phyloP scores from a whole-genome alignment of 2,329 filamentous ascomycete genomes.

The Fusarium solani-melongenae region DNA sequence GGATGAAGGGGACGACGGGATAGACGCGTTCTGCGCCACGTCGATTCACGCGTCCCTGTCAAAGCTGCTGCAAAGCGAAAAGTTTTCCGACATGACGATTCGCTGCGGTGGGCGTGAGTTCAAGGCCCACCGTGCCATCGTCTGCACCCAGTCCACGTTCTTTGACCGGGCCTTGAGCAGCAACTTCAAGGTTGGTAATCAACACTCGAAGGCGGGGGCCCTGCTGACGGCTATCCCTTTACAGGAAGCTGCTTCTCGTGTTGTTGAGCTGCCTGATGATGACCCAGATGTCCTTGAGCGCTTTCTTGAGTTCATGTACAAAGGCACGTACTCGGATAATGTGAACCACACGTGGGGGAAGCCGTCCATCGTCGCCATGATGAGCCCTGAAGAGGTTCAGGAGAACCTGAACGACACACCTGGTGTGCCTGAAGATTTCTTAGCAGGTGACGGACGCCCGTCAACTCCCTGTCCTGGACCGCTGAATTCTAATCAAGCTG shows the following conservation, averaged over 20 bases:
- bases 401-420: constrained; percentile 1
- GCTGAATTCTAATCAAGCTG: not conserved
- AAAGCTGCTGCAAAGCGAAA: constrained; percentile 16
- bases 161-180: constrained; percentile 42
- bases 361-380: not conserved
- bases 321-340: constrained; percentile 29
- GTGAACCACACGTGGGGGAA: not conserved
- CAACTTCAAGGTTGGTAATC: constrained; percentile 42
- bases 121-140: constrained; percentile 48
- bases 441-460: no score
- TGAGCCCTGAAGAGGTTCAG: constrained; percentile 9
- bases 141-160: constrained; percentile 51
- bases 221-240: not conserved
- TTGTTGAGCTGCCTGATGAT: constrained; percentile 45
- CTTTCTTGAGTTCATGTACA: constrained; percentile 48
- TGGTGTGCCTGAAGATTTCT: not conserved
- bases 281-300: constrained; percentile 39
- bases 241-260: constrained; percentile 28
- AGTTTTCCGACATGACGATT: constrained; percentile 50
- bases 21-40: not conserved
- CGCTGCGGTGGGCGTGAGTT: constrained; percentile 45
- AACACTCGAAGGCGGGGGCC: not conserved
- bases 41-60: constrained; percentile 7
- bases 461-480: not conserved
- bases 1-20: not conserved